Percentiles rank a stretch among this genome's conserved stretches.
These are phyloP conservation scores for Penicillium taxi DNA, from an alignment of 495 filamentous ascomycete genomes.

Conservation along the genomic window DNA sequence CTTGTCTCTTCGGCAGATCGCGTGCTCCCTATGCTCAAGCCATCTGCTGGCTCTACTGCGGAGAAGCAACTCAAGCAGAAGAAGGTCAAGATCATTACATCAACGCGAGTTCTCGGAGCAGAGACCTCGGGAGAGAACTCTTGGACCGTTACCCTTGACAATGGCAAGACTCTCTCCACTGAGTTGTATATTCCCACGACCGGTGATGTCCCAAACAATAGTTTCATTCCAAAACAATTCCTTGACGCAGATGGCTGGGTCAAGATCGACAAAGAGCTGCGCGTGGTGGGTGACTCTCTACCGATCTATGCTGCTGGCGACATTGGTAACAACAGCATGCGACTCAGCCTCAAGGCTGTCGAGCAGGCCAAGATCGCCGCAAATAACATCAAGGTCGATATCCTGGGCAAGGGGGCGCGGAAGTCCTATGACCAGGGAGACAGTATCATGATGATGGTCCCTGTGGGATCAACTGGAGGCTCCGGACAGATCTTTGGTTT, in stretches of 20 bases:
- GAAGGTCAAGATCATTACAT: constrained; percentile 21
- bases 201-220: constrained; percentile 53
- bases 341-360: constrained; percentile 20
- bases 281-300: constrained; percentile 25
- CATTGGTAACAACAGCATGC: constrained; percentile 28
- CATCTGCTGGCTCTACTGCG: constrained; percentile 17
- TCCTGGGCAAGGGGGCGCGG: constrained; percentile 16
- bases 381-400: constrained; percentile 28
- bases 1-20: constrained; percentile 32
- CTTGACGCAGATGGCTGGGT: constrained; percentile 47
- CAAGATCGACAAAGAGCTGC: constrained; percentile 47
- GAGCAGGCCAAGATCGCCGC: constrained; percentile 25
- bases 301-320: constrained; percentile 34
- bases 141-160: constrained; percentile 33
- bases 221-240: constrained; percentile 44
- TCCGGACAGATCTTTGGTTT: constrained; percentile 44
- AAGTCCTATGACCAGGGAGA: constrained; percentile 18
- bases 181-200: constrained; percentile 59
- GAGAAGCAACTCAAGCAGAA: constrained; percentile 19
- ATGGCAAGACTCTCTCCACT: constrained; percentile 33
- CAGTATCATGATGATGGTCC: constrained; percentile 30
- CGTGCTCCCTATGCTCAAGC: constrained; percentile 27
- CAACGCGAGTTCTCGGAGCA: constrained; percentile 12
- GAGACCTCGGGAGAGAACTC: constrained; percentile 9
- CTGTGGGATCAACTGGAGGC: constrained; percentile 38